Base-by-base conservation (phyloP, 2,329 filamentous ascomycete species). In the Aspergillus pseudoviridinutans region DNA sequence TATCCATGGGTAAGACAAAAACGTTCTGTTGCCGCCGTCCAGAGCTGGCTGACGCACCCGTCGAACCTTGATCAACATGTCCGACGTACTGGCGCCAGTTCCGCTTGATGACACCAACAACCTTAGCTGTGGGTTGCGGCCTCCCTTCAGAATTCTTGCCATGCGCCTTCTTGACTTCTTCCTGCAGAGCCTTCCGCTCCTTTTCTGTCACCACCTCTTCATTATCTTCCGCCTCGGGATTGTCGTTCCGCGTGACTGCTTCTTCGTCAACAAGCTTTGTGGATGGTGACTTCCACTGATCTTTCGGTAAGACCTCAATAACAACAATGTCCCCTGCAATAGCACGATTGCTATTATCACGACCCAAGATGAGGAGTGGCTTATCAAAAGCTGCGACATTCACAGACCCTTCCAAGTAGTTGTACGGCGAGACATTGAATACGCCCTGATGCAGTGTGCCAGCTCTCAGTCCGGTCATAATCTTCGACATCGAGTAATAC, bases 41-140 rank as follows among this genome's bases (percentile, higher is more conserved):
- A 65, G 92, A 88, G 59, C 86, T 88, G 1, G 84, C 84, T 3
- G 86, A 84, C 54, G 87, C 85, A 67, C 87, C 88, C 51, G 92
- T 88, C 1, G 92, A 95, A 10, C 89, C 90, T 52, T 88, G 87
- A 71, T 99, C 94, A 56, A 99, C 88, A 70, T 97, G 92, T 2
- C 94, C 94, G 60, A 99, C 94, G 66, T 97, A 97, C 74, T 97
- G 95, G 59, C 94, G 85, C 94, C 94, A 99, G 74, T 97, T 97
- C 53, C 94, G 86, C 77, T 96, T 97, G 71, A 96, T 85, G 25
- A 97, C 83, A 50, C 94, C 94, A 6, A 97, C 91, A 12, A 99
- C 90, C 71, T 85, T 90, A 27, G 93, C 94, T 6, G 94, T 97
- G 6, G 94, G 94, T 67, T 97, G 92, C 2, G 91, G 86, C 51